Evolutionary conservation across 768 basidiomycete species (phyloP).

Genomic region (Phaeolepiota aurea): DNA sequence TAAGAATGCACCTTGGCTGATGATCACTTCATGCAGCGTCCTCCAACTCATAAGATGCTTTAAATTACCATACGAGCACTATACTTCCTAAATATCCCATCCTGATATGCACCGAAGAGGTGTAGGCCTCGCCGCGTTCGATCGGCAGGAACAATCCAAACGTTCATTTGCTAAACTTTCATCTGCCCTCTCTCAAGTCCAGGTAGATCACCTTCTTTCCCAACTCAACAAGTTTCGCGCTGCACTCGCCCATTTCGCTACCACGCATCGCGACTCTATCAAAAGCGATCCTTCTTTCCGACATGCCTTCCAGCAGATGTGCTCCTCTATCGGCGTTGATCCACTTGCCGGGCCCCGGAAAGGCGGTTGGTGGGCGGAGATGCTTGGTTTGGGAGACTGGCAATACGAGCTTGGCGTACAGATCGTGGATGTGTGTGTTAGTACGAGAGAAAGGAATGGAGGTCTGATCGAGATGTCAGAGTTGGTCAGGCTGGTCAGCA

Average conservation of each 20-base stretch:
- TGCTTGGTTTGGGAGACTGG: constrained; percentile 88
- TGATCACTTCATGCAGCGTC: too few species aligned
- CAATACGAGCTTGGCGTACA: constrained; percentile 94
- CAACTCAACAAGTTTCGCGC: constrained; percentile 82
- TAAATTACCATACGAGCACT: too few species aligned
- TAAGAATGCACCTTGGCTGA: too few species aligned
- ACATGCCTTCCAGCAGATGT: constrained; percentile 94
- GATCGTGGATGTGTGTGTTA: constrained; percentile 87
- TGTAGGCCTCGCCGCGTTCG: constrained; percentile 83
- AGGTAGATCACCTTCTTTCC: constrained; percentile 70
- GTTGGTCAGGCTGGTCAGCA: constrained; percentile 69
- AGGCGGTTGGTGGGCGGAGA: constrained; percentile 89
- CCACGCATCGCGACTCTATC: constrained; percentile 79
- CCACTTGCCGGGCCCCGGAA: constrained; percentile 81
- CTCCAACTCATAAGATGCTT: too few species aligned
- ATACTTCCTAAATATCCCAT: background rate
- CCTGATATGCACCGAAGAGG: constrained; percentile 66
- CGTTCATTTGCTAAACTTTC: constrained; percentile 81
- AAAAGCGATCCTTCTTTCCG: constrained; percentile 79
- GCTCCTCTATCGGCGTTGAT: constrained; percentile 89
- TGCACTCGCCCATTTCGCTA: constrained; percentile 72
- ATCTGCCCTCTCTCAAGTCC: constrained; percentile 62
- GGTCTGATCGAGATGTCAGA: constrained; percentile 88
- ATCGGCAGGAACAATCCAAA: constrained; percentile 76
- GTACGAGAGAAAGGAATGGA: constrained; percentile 83